These are phyloP conservation scores for Lunularia cruciata DNA, from an alignment of 225 moss, liverwort and hornwort species.

Conservation along the genomic window DNA sequence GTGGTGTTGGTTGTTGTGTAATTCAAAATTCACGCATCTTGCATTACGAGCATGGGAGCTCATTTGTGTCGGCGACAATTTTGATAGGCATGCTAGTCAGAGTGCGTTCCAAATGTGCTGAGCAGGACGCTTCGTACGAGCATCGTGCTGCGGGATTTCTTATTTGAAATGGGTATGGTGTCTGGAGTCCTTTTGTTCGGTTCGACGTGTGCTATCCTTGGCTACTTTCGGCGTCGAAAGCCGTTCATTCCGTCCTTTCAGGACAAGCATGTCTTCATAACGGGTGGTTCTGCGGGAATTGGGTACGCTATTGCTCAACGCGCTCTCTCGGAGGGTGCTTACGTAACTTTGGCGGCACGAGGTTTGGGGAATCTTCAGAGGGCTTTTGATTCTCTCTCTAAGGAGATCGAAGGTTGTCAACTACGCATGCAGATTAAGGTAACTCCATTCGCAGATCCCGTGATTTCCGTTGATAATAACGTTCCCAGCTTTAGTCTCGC, in stretches of 20 bases:
- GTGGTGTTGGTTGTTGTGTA: too few species aligned
- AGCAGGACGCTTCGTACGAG: too few species aligned
- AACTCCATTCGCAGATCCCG: neutral
- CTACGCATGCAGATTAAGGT: conserved; percentile 59
- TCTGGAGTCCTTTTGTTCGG: neutral
- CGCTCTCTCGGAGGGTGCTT: conserved; percentile 63
- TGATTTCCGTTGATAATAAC: too few species aligned
- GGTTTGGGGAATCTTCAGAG: conserved; percentile 49
- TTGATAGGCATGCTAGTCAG: too few species aligned
- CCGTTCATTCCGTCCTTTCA: conserved; percentile 51
- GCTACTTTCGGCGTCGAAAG: conserved; percentile 43
- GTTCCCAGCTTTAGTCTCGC: too few species aligned
- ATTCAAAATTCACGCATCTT: too few species aligned
- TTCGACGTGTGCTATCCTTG: neutral
- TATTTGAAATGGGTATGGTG: conserved; percentile 1
- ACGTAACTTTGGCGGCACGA: conserved; percentile 65
- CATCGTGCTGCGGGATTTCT: neutral
- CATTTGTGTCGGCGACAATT: too few species aligned
- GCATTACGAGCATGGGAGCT: too few species aligned
- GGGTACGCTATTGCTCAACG: conserved; percentile 63
- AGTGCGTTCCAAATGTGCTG: too few species aligned
- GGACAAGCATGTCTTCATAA: conserved; percentile 74
- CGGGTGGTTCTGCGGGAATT: conserved; percentile 86
- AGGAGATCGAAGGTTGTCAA: conserved; percentile 47
- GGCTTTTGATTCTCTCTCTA: conserved; percentile 43